Evolutionary conservation across 768 basidiomycete genomes (phyloP).

Genomic region (Auriscalpium vulgare): DNA sequence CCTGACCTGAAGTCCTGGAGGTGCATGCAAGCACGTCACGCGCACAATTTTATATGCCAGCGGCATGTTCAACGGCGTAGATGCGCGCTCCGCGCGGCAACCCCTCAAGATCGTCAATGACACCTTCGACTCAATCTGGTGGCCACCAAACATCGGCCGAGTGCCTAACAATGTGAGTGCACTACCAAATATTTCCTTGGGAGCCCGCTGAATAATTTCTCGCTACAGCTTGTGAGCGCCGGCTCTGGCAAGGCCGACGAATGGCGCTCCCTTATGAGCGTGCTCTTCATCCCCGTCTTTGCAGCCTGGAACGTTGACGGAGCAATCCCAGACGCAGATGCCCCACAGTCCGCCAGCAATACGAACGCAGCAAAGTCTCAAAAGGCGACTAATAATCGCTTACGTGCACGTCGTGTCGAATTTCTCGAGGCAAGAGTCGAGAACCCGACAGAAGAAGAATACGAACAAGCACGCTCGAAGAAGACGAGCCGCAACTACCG

Average conservation of each 20-base stretch:
- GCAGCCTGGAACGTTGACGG: slow-evolving; percentile 17
- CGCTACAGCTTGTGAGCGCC: background rate
- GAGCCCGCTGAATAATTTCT: background rate
- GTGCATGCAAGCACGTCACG: background rate
- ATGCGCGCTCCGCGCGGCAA: background rate
- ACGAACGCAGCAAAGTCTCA: background rate
- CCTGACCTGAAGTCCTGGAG: background rate
- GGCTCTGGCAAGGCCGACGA: slow-evolving; percentile 16
- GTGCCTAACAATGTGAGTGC: background rate
- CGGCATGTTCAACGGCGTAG: background rate
- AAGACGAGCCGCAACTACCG: background rate
- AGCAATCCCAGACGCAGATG: background rate
- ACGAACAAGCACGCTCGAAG: background rate
- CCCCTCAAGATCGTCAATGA: slow-evolving; percentile 1
- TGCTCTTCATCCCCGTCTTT: slow-evolving; percentile 16
- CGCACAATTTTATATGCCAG: background rate
- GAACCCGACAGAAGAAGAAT: background rate
- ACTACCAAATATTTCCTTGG: background rate
- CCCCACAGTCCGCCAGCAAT: background rate
- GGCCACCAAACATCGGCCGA: background rate
- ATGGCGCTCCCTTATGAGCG: slow-evolving; percentile 12
- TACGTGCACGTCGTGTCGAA: background rate
- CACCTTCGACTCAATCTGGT: slow-evolving; percentile 2
- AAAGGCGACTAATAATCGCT: background rate
- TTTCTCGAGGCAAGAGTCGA: background rate